Evolutionary conservation across 306 rosid genomes (phyloP), one percentile per base, ranked within the genome.

Genomic region (Abrus pulchellus): DNA sequence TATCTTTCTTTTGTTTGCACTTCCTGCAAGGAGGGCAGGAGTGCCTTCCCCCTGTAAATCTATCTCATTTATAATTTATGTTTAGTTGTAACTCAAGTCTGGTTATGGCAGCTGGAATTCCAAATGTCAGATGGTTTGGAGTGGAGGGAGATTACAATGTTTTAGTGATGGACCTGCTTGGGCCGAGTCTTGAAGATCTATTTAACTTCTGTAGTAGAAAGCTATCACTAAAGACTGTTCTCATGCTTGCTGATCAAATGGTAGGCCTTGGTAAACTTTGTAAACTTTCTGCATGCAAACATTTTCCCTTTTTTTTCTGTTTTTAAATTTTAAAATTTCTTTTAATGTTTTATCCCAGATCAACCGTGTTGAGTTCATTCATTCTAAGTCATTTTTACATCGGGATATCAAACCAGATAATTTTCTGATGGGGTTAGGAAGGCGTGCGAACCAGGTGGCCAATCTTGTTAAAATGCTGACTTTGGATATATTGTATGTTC

Each of bases 211-310:
- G 98, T 80, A 94, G 92, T 80, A 88, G 98, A 85, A 92, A 94
- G 75, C 92, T 94, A 76, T 94, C 98, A 40, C 80, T 94, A 80
- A 94, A 94, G 89, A 88, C 98, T 1, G 97, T 94, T 84, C 97
- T 94, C 55, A 94, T 94, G 98, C 94, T 94, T 78, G 98, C 98
- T 34, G 97, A 94, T 90, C 98, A 94, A 90, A 94, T 94, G 98
- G 98, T 94, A 85, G 80, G 78, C 70, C 14, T 44, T 6, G 28
- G 36, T 78, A 64, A 61, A 65, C 13, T 76, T 49, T 29, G 48
- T 44, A 54, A 53, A 53, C 77, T 29, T 27, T 44, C 8, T 3
- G 32, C 33, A 38, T 48, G 14, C 72, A 13, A 38, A 38, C 12
- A n/a, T 79, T 30, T 79, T 6, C 38, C 11, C 32, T 7, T 56